Evolutionary conservation across 805 yeast species (phyloP), one percentile per base, ranked within the genome.

Genomic region (Ascoidea tarda): DNA sequence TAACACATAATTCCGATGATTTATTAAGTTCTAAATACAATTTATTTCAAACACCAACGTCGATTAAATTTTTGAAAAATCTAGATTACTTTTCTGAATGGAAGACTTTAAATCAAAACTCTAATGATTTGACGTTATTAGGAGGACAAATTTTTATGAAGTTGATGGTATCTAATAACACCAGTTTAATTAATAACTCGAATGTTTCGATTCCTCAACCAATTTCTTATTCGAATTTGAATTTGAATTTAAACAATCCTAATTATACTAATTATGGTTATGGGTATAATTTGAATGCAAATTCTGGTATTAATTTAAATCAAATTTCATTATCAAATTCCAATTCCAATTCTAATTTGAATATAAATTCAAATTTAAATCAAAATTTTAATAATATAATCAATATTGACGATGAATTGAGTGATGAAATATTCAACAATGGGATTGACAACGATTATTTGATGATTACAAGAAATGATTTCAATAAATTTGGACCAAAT

Each of bases 1-100:
- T 65, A 1, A 62, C 66, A 2, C 61, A 63, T 54, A 65, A 66
- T 51, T 60, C 59, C 32, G 54, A 60, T 32, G 54, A 54, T 6
- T 44, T 38, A 5, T 47, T 54, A 4, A 51, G 14, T 38, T 38
- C 44, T 38, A 38, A 38, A 4, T 38, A 61, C 6, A 66, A 59
- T 48, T 68, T 74, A 55, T 66, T 74, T 50, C 98, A 91, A 68
- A 89, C 83, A 1, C 98, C 97, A 28, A 79, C 81, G n/a, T 72
- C 81, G 12, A 76, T 90, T 53, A 79, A 77, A 58, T 63, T 80
- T 50, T 79, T 82, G 32, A 82, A 83, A 60, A 76, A 79, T 65
- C 95, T 96, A 0, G 98, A 91, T 53, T 90, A 91, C 66, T 91
- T 91, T 68, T 87, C 96, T 1, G 96, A 87, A 59, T 91, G 97